Evolutionary conservation across 805 yeast species (phyloP), one percentile per base, ranked within the genome.

Genomic region (Maudiozyma serrabonitensis): DNA sequence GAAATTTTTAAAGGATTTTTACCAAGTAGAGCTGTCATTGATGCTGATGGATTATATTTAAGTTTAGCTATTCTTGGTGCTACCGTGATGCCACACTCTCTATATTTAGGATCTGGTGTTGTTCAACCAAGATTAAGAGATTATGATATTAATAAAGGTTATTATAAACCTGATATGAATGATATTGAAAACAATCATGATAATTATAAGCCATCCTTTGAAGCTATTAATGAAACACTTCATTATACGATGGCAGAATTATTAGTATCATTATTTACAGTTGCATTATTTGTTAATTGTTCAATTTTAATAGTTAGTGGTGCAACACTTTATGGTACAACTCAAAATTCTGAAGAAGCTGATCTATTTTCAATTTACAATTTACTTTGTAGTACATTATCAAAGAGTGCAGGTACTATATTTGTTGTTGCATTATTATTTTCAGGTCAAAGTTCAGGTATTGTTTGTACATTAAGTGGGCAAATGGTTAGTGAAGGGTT

Each of bases 401-500:
- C 95, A 5, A 78, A 82, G 31, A 77, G 79, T 16, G 95, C 91
- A 0, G 98, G 96, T 9, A 78, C 86, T 1, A 69, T 89, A 0
- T 90, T 90, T 68, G 90, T 89, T 60, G 69, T 88, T 48, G 97
- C 96, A 0, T 73, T 90, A 57, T 69, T 90, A 42, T 83, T 87
- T 52, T 82, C 91, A 39, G 97, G 97, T 12, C 89, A 89, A 60
- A 81, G 90, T 64, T 96, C 96, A 1, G 97, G 96, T 37, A 86
- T 91, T 32, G 95, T 89, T n/a, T 88, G 95, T 63, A 89, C 97
- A 0, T 72, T 89, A 53, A 89, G 96, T 8, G 95, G 96, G 16
- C 97, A 89, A 65, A 87, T 88, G 87, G 93, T 89, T 11, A 82
- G 87, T 62, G 97, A 89, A 66, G 97, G 97, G 2, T 90, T 88